Conservation (phyloP, 2,329 filamentous ascomycete genomes). For the Claviceps spartinae region DNA sequence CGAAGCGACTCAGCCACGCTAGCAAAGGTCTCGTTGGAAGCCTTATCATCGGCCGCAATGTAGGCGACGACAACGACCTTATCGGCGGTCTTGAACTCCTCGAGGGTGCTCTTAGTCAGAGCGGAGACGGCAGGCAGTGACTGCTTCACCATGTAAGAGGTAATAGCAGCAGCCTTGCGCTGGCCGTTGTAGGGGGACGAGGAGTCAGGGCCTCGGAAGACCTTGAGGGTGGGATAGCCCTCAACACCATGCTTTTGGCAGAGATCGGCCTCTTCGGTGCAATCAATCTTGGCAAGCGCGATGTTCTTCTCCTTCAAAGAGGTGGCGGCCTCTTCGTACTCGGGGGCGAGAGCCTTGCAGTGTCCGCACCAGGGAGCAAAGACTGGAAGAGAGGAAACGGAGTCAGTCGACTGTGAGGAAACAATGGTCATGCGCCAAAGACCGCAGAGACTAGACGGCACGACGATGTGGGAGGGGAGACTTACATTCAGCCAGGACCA, state of each 20-base stretch:
- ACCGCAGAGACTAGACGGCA: neutral
- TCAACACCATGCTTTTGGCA: constrained; percentile 85
- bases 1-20: constrained; percentile 62
- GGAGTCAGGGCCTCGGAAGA: constrained; percentile 83
- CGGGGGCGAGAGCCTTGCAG: constrained; percentile 93
- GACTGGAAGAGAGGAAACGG: constrained; percentile 36
- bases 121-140: constrained; percentile 81
- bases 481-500: constrained; percentile 91
- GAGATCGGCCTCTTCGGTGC: constrained; percentile 85
- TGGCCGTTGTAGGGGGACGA: constrained; percentile 72
- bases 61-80: constrained; percentile 92
- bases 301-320: constrained; percentile 80
- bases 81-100: constrained; percentile 95
- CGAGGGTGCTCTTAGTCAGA: constrained; percentile 67
- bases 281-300: constrained; percentile 77
- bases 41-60: constrained; percentile 67
- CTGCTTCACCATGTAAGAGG: constrained; percentile 96
- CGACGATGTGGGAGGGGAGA: constrained; percentile 8
- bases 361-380: constrained; percentile 95
- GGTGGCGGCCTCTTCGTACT: constrained; percentile 80
- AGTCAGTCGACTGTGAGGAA: neutral
- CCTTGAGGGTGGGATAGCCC: constrained; percentile 96
- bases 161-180: constrained; percentile 68
- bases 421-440: neutral
- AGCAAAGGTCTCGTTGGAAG: constrained; percentile 74